Evolutionary conservation across 2,329 filamentous ascomycete genomes (phyloP).

Genomic region (Hymenoscyphus occultus): DNA sequence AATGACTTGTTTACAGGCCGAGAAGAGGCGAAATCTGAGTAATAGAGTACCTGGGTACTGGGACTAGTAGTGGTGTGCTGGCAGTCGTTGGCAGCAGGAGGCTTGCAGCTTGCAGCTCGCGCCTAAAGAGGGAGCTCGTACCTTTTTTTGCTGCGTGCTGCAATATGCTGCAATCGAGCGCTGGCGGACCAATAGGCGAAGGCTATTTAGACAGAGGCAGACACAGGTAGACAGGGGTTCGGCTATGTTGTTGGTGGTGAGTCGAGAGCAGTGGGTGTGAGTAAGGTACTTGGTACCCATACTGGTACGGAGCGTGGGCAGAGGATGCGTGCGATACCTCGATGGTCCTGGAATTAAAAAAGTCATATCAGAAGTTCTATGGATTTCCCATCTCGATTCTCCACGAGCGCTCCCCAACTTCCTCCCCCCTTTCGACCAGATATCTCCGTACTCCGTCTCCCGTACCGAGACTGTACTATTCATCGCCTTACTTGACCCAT

Average conservation of each 20-base stretch:
- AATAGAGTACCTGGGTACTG: not conserved
- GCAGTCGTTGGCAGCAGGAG: conserved; percentile 4
- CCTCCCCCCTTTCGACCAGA: not conserved
- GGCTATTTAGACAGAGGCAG: not conserved
- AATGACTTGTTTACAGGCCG: not conserved
- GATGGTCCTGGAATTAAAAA: conserved; percentile 3
- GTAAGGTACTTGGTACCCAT: too few relatives aligned
- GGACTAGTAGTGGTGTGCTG: conserved; percentile 1
- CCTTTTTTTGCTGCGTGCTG: not conserved
- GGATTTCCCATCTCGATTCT: not conserved
- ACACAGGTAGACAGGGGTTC: not conserved
- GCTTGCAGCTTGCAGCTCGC: not conserved
- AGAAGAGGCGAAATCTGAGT: not conserved
- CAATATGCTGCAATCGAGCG: not conserved
- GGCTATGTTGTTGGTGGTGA: not conserved
- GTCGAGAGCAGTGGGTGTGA: not conserved
- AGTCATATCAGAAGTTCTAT: not conserved
- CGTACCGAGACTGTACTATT: not conserved
- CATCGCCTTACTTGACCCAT: conserved; percentile 1
- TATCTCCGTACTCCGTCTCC: not conserved
- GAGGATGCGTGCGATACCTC: not conserved
- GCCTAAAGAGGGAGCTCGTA: conserved; percentile 2
- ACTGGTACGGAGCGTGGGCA: not conserved
- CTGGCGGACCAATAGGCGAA: not conserved
- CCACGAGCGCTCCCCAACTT: not conserved